phyloP scores from a whole-genome alignment of 176 grass and related monocot species.

The Microstegium vimineum region DNA sequence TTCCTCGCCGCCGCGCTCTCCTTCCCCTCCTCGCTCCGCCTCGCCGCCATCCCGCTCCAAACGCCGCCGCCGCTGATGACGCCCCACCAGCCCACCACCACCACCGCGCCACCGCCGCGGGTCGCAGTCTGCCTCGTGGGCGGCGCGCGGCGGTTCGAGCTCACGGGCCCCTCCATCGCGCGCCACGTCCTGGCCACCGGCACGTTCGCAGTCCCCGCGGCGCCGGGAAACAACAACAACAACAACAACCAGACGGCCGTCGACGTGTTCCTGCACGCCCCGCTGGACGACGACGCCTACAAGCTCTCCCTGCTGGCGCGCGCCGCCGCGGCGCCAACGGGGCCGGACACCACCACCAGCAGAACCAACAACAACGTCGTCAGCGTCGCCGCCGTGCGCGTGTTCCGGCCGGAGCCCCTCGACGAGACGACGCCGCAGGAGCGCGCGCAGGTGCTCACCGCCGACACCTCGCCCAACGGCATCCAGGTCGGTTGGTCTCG shows the following conservation, averaged over 20 bases:
- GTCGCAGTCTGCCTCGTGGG: conserved; percentile 82
- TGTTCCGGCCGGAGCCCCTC: conserved; percentile 42
- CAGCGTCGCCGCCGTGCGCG: conserved; percentile 42
- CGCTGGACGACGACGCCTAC: conserved; percentile 75
- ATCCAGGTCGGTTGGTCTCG: conserved; percentile 50
- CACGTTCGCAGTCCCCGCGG: background rate
- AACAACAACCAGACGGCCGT: background rate
- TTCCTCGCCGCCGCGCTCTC: conserved; percentile 40
- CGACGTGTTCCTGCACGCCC: conserved; percentile 84
- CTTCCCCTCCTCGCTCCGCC: conserved; percentile 31
- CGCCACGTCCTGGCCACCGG: conserved; percentile 41
- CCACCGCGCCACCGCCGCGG: background rate
- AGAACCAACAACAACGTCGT: background rate
- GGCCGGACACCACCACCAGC: no score
- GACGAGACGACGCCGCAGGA: conserved; percentile 33
- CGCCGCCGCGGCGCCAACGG: no score
- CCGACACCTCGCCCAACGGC: conserved; percentile 68
- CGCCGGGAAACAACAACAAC: background rate
- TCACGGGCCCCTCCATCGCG: conserved; percentile 78
- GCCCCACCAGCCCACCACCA: background rate
- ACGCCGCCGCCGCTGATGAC: background rate
- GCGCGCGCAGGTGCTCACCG: conserved; percentile 48
- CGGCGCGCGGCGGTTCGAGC: conserved; percentile 81
- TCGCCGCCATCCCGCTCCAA: background rate
- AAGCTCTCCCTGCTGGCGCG: conserved; percentile 55